phyloP scores from a whole-genome alignment of 768 basidiomycete genomes.

The Mycena polygramma region DNA sequence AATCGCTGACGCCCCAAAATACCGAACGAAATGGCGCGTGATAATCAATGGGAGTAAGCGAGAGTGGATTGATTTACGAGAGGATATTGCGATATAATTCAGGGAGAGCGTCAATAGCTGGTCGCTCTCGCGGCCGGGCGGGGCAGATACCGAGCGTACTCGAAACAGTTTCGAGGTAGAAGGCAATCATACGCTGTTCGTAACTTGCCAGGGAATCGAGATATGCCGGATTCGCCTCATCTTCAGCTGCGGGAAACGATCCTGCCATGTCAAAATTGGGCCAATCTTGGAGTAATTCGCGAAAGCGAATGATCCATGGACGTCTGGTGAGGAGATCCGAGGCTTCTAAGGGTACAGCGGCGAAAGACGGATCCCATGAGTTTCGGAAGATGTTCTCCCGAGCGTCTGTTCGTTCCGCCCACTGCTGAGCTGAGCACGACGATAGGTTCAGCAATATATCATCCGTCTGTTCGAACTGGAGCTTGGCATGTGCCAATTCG shows the following conservation, averaged over 20 bases:
- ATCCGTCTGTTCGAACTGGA: slow-evolving; percentile 33
- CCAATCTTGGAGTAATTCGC: slow-evolving; percentile 21
- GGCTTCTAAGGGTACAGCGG: slow-evolving; percentile 18
- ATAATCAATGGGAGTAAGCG: not conserved
- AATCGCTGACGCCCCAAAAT: too few species aligned
- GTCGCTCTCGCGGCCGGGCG: slow-evolving; percentile 18
- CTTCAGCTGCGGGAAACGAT: not conserved
- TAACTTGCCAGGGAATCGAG: slow-evolving; percentile 10
- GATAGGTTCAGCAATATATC: slow-evolving; percentile 11
- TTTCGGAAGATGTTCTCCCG: slow-evolving; percentile 20
- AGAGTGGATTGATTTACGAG: not conserved
- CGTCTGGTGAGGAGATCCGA: slow-evolving; percentile 6
- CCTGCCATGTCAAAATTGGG: slow-evolving; percentile 14
- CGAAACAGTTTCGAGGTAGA: slow-evolving; percentile 28
- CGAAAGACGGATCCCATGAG: slow-evolving; percentile 24
- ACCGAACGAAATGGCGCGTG: not conserved
- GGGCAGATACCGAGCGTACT: slow-evolving; percentile 18
- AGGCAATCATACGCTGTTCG: slow-evolving; percentile 25
- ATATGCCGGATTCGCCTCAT: not conserved
- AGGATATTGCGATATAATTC: slow-evolving; percentile 17
- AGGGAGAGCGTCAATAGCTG: slow-evolving; percentile 15
- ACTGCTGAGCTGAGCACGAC: slow-evolving; percentile 4
- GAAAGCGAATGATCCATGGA: slow-evolving; percentile 22
- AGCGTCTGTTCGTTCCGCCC: not conserved
- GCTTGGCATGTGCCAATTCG: slow-evolving; percentile 25